Percentiles rank a stretch among this genome's conserved stretches.
Conservation (phyloP, 352 stramenopile species). For the Phytophthora vignae region DNA sequence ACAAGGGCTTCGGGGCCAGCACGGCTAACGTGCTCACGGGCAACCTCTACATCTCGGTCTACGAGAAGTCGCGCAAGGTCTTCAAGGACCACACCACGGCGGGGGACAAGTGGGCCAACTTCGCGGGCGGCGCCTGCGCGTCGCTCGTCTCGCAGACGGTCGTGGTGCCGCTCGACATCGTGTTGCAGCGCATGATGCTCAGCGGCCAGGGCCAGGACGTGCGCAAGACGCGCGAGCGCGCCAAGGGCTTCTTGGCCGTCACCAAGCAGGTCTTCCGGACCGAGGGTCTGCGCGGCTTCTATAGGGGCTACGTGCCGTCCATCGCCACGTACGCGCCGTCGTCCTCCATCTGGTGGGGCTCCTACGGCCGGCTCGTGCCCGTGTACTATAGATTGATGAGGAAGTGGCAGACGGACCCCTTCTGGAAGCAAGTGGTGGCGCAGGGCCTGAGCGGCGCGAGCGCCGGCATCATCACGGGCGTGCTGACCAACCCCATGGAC, state of each 20-base stretch:
- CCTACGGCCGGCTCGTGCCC: conserved; percentile 83
- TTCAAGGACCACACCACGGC: conserved; percentile 63
- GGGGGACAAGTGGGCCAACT: conserved; percentile 77
- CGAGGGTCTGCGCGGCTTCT: conserved; percentile 83
- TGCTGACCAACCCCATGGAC: conserved; percentile 91
- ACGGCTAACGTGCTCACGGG: conserved; percentile 87
- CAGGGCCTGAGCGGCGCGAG: conserved; percentile 81
- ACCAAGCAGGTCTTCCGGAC: conserved; percentile 67
- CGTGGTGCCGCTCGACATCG: conserved; percentile 89
- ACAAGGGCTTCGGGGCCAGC: conserved; percentile 90
- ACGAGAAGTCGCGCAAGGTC: conserved; percentile 84
- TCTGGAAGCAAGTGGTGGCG: conserved; percentile 89
- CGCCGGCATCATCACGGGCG: conserved; percentile 79
- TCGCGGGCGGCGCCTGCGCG: conserved; percentile 75
- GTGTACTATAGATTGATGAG: conserved; percentile 74
- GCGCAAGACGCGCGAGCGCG: conserved; percentile 62
- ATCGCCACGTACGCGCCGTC: conserved; percentile 90
- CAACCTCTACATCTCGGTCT: conserved; percentile 92
- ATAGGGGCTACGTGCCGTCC: conserved; percentile 83
- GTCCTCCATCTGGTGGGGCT: conserved; percentile 90
- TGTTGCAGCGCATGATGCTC: conserved; percentile 92
- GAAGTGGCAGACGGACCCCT: conserved; percentile 64
- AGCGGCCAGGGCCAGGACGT: conserved; percentile 74
- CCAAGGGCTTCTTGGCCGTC: conserved; percentile 67
- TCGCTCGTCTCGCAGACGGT: conserved; percentile 88